A percentile compares a stretch with the other conserved stretches of the same genome.
Evolutionary conservation across 208 protist species (phyloP).

Genomic region (Acanthamoeba lenticulata): DNA sequence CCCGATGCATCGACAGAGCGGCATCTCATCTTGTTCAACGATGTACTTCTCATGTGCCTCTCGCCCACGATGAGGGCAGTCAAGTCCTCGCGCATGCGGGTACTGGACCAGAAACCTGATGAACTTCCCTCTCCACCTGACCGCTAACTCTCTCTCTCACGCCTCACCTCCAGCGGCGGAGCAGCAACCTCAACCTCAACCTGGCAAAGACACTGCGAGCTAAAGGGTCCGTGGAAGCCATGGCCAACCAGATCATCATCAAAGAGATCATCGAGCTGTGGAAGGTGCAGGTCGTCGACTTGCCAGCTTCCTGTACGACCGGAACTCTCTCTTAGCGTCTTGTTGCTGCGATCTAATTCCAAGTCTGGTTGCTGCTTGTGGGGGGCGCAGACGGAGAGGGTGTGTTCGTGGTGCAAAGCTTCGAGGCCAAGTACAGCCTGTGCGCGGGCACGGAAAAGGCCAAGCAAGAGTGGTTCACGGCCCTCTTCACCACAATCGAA

Average conservation of each 20-base stretch:
- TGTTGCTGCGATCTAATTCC: neutral
- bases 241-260: slow-evolving; percentile 1
- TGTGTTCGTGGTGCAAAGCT: neutral
- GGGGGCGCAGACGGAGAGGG: neutral
- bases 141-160: neutral
- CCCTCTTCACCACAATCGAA: slow-evolving; percentile 4
- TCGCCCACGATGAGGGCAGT: neutral
- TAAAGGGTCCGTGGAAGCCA: neutral
- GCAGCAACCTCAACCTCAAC: slow-evolving; percentile 3
- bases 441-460: neutral
- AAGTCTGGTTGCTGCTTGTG: neutral
- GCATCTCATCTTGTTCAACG: slow-evolving; percentile 17
- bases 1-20: neutral
- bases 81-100: neutral
- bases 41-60: slow-evolving; percentile 16
- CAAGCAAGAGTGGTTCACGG: slow-evolving; percentile 2
- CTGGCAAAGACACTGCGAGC: neutral
- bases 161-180: neutral
- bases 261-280: slow-evolving; percentile 18
- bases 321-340: neutral
- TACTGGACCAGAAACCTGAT: neutral
- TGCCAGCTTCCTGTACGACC: neutral
- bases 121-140: neutral
- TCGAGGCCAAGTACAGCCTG: neutral
- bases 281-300: slow-evolving; percentile 23